Percentiles rank a stretch among this genome's conserved stretches.
These are phyloP conservation scores for Phytophthora sp. DNA, from an alignment of 352 stramenopile genomes.

Conservation along the genomic window DNA sequence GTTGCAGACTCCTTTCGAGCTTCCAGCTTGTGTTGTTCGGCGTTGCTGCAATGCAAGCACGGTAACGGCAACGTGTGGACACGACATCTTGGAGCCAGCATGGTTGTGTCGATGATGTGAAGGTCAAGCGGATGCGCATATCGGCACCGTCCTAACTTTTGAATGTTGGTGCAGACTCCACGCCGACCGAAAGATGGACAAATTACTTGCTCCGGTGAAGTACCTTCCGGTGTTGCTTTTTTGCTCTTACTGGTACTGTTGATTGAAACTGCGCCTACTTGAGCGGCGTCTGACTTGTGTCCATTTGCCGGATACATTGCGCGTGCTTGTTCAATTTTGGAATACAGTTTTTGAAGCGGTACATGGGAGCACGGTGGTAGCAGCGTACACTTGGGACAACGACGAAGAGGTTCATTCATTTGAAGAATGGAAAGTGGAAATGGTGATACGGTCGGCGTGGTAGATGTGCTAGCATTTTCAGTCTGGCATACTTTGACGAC, in stretches of 20 bases:
- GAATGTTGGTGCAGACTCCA: slow-evolving; percentile 67
- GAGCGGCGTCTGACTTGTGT: neutral
- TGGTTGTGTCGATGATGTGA: slow-evolving; percentile 58
- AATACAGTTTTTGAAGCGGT: slow-evolving; percentile 49
- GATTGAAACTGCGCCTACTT: neutral
- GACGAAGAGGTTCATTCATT: slow-evolving; percentile 63
- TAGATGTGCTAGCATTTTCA: neutral
- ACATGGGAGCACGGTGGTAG: slow-evolving; percentile 66
- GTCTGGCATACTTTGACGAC: slow-evolving; percentile 33
- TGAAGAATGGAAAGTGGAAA: slow-evolving; percentile 65
- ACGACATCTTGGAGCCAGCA: slow-evolving; percentile 45
- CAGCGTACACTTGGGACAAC: slow-evolving; percentile 72
- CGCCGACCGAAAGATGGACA: slow-evolving; percentile 56
- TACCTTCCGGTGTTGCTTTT: neutral
- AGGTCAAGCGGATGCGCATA: slow-evolving; percentile 61
- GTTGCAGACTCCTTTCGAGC: slow-evolving; percentile 19
- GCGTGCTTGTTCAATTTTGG: slow-evolving; percentile 49
- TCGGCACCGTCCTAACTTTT: slow-evolving; percentile 63
- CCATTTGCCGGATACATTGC: slow-evolving; percentile 51
- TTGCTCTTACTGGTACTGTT: neutral
- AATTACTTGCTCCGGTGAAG: slow-evolving; percentile 9
- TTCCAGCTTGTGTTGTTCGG: slow-evolving; percentile 30
- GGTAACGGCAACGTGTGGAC: slow-evolving; percentile 62
- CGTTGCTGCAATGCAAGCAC: slow-evolving; percentile 64
- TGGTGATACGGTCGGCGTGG: slow-evolving; percentile 13